Evolutionary conservation across 345 rosid genomes (phyloP), one percentile per base, ranked within the genome.

Genomic region (Excoecaria cochinchinensis): DNA sequence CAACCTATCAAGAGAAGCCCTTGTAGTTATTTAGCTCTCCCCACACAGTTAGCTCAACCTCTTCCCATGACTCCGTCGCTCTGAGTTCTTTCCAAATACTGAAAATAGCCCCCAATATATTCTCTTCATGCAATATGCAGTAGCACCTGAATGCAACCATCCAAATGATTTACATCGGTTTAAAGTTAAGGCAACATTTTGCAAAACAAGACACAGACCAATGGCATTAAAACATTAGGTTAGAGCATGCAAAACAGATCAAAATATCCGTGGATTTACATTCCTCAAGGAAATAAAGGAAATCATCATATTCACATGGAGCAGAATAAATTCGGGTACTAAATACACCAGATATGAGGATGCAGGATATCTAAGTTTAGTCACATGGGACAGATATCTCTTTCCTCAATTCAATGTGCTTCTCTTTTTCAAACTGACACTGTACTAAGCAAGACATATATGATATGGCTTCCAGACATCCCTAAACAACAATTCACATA

Each of bases 41-140:
- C 98, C 98, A 95, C 10, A 90, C 97, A 0, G 81, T 75, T 51
- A 69, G 81, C 85, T 92, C 99, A 67, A 95, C 86, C 80, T 89
- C 96, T 83, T 95, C 95, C 99, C 97, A 93, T 58, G 98, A 85
- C 36, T 86, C 77, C 0, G 90, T 93, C 19, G 66, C 72, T 53
- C 85, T 74, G 61, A 90, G 93, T 67, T 90, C 92, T 68, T 85
- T 87, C 98, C 99, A 91, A 7, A 84, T 84, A 63, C 92, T 64
- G 78, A 89, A 95, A 67, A 95, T 86, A 31, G 98, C 90, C 25
- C 96, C 97, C 85, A 95, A 81, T 57, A 95, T 81, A 73, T 91
- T 92, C 53, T 92, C 99, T 4, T 95, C 94, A 76, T 92, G 93
- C 77, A 93, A 81, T 57, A 93, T 82, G 77, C 98, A 95, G 76